Base-by-base conservation (phyloP, 495 filamentous ascomycete genomes). In the Trichoderma erinaceum region DNA sequence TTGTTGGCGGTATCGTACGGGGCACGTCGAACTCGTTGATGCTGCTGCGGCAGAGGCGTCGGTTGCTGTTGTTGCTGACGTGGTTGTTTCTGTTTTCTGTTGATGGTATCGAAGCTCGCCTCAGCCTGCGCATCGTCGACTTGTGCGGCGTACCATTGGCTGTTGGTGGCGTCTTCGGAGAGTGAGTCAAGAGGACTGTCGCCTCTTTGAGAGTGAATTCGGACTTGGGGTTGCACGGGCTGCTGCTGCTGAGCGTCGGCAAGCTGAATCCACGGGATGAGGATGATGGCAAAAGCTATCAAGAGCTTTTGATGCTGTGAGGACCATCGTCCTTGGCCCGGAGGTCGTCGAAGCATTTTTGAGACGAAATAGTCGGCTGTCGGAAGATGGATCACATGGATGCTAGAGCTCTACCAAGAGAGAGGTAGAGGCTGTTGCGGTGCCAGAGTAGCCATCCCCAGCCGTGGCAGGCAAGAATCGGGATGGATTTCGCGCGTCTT, bases 221-320 rank as follows among this genome's bases (percentile, higher is more conserved):
- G 73, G 67, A 77, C 71, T 65, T 74, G 73, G 25, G 74, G 72
- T 27, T 78, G 69, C 50, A 73, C 73, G 56, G 72, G 76, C 71
- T 81, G 85, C 82, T 81, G 85, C 82, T 84, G 85, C 82, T 84
- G 86, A 82, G 84, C 83, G 76, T 85, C 77, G 73, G 83, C 81
- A 71, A 82, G 74, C 35, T 75, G 75, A 63, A 86, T 79, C 75
- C 80, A 82, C 65, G 83, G 80, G 23, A 88, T 71, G n/a, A 86
- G 72, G 64, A 83, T 75, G 66, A 86, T 75, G 44, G 81, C 80
- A 66, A 87, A 73, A 67, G 82, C 80, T 69, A 86, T 70, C 32
- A 82, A 69, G 70, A 81, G 76, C 71, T 79, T 81, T 70, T 75
- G 77, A 75, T 73, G 76, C 52, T 72, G 74, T 71, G 79, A 78